phyloP scores from a whole-genome alignment of 2,329 filamentous ascomycete species.

The Aspergillus pseudoterreus region DNA sequence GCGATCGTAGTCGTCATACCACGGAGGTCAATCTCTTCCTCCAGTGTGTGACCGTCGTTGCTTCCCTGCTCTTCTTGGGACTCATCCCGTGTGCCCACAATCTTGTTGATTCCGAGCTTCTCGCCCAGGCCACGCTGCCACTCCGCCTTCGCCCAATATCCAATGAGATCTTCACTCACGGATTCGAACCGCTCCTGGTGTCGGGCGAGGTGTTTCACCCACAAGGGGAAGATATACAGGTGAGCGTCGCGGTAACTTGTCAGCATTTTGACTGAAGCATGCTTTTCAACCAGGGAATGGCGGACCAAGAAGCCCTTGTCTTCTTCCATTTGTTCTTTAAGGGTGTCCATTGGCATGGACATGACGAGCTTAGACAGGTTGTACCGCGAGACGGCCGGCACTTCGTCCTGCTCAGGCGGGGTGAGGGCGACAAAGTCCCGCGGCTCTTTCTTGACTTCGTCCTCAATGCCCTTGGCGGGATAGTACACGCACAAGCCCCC shows the following conservation, averaged over 20 bases:
- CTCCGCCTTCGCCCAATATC: slow-evolving; percentile 91
- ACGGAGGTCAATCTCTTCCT: slow-evolving; percentile 54
- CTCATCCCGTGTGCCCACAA: slow-evolving; percentile 51
- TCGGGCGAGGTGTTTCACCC: slow-evolving; percentile 81
- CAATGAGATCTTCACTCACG: slow-evolving; percentile 84
- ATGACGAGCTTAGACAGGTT: slow-evolving; percentile 76
- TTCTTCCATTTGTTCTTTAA: slow-evolving; percentile 78
- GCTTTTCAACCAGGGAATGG: slow-evolving; percentile 69
- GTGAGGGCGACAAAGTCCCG: slow-evolving; percentile 86
- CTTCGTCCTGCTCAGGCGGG: slow-evolving; percentile 54
- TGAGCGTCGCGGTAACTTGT: slow-evolving; percentile 86
- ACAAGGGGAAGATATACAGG: slow-evolving; percentile 89
- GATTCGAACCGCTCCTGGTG: slow-evolving; percentile 79
- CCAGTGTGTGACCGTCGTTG: slow-evolving; percentile 39
- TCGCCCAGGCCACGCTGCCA: slow-evolving; percentile 81
- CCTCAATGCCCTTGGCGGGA: slow-evolving; percentile 69
- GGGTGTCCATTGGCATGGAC: slow-evolving; percentile 80
- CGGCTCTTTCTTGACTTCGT: slow-evolving; percentile 80
- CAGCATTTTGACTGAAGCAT: slow-evolving; percentile 74
- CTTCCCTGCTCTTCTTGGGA: slow-evolving; percentile 38
- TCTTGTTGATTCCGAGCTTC: slow-evolving; percentile 69
- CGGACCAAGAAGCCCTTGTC: slow-evolving; percentile 65
- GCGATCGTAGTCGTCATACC: slow-evolving; percentile 52
- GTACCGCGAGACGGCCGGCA: slow-evolving; percentile 55
- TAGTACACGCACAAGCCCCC: slow-evolving; percentile 91